Conservation (phyloP, 2,329 filamentous ascomycete genomes). For the Aspergillus neoniger region DNA sequence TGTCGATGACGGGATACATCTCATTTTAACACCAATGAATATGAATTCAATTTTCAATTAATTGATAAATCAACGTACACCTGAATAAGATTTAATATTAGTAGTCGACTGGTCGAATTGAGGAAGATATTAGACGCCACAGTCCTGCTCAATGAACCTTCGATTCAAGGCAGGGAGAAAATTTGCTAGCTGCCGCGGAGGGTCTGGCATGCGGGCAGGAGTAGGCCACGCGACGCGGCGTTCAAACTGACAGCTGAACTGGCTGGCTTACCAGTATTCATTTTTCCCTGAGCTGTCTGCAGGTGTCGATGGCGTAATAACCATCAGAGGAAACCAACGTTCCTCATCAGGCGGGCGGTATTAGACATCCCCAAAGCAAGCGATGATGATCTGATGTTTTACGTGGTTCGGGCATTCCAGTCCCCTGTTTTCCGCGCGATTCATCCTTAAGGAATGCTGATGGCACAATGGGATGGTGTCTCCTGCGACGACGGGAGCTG, state of each 20-base stretch:
- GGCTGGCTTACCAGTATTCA: too few species aligned
- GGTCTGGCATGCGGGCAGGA: too few species aligned
- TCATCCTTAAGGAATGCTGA: not conserved
- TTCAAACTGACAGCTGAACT: too few species aligned
- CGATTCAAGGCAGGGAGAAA: too few species aligned
- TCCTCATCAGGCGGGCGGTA: not conserved
- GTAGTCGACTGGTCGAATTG: not conserved
- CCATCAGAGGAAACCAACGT: not conserved
- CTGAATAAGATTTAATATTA: not conserved
- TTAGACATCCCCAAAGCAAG: not conserved
- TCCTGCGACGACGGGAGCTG: not conserved
- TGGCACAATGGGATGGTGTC: not conserved
- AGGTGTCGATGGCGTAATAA: too few species aligned
- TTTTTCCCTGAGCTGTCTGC: too few species aligned
- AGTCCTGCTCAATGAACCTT: too few species aligned
- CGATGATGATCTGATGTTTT: not conserved
- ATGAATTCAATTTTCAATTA: not conserved
- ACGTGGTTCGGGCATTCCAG: not conserved
- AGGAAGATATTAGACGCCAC: too few species aligned
- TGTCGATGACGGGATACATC: slow-evolving; percentile 70
- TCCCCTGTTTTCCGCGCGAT: slow-evolving; percentile 2
- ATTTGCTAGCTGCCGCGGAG: too few species aligned
- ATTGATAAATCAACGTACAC: not conserved
- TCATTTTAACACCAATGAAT: slow-evolving; percentile 5
- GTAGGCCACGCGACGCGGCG: too few species aligned